Evolutionary conservation across 768 basidiomycete genomes (phyloP), one percentile per base, ranked within the genome.

Genomic region (Lactifluus subvellereus): DNA sequence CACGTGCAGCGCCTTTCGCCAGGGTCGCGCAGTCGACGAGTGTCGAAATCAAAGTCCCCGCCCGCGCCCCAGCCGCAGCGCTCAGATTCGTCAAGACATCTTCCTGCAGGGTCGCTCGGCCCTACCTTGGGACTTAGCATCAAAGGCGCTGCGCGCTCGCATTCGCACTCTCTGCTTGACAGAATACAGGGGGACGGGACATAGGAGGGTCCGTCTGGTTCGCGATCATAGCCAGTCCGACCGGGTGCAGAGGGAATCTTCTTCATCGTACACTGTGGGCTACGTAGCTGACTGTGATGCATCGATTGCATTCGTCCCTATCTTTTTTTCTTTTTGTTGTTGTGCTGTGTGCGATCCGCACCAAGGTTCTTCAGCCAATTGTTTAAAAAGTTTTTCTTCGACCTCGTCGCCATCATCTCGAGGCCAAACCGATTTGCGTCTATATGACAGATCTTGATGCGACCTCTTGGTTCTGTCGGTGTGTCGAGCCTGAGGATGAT

Each of bases 101-200:
- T 45, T 14, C n/a, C 45, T 40, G 18, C 45, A n/a, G 48, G 54
- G 33, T n/a, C 49, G 1, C 40, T 53, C 14, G 40, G 54, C 8
- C 2, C 42, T 37, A 18, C 48, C n/a, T 30, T 52, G 9, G 61
- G 67, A 13, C 43, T 67, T 9, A 63, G 65, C 20, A 66, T 67
- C 49, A 68, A 66, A 43, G 65, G 67, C 2, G 65, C 67, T 9
- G 65, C 65, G 37, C 35, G 61, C 4, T 59, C 65, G 18, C 56
- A 48, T 45, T 47, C 61, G 2, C 33, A 66, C 6, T 66, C 67
- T 47, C 42, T 66, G 1, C 61, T 66, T 9, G 61, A 62, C 20
- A 57, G 67, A 47, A 63, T 66, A 59, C 65, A 63, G 16, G 58
- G 56, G 14, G 60, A 65, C 2, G 61, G 49, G n/a, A 35, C 59